Base-by-base conservation (phyloP, 345 rosid species). In the Brassica juncea region DNA sequence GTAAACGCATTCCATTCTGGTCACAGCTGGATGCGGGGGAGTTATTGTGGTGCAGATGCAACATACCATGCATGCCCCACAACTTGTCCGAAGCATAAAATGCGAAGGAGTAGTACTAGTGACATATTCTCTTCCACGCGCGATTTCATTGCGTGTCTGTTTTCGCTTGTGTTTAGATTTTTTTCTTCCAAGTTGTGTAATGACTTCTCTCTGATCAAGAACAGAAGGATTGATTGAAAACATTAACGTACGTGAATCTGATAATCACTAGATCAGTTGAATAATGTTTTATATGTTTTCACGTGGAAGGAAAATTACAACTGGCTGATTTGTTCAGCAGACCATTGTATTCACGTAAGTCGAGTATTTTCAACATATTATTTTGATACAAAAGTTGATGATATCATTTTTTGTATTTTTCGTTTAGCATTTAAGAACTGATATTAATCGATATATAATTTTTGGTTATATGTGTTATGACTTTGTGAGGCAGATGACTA, bases 21-120 rank as follows among this genome's bases (percentile, higher is more conserved):
- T 77, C 55, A 71, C 77, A 78, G 81, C 81, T 78, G 81, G 76
- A 78, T 64, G 55, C 70, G 54, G 49, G 11, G 57, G 70, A 70
- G 70, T 71, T 55, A 77, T 66, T 71, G 71, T 64, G 71, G 71
- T 71, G 66, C 76, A 70, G 65, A 31, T 52, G 32, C 81, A 70
- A 19, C 71, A 35, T 42, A 71, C 37, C 5, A 4, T 9, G 25
- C 5, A 4, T 9, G 25, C 11, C 73, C 80, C 68, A 54, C 58
- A 66, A 25, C 5, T 60, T 72, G 28, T 21, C n/a, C 23, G 6
- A 25, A 44, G 57, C 57, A 49, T 49, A 44, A 58, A 58, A 58
- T 58, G 63, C 57, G 6, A 49, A 49, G 19, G 57, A 49, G 21
- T n/a, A 49, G 21, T n/a, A 49, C 63, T 58, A 23, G 30, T 54